Evolutionary conservation across 495 filamentous ascomycete genomes (phyloP).

Genomic region (Hyaloscypha bicolor): DNA sequence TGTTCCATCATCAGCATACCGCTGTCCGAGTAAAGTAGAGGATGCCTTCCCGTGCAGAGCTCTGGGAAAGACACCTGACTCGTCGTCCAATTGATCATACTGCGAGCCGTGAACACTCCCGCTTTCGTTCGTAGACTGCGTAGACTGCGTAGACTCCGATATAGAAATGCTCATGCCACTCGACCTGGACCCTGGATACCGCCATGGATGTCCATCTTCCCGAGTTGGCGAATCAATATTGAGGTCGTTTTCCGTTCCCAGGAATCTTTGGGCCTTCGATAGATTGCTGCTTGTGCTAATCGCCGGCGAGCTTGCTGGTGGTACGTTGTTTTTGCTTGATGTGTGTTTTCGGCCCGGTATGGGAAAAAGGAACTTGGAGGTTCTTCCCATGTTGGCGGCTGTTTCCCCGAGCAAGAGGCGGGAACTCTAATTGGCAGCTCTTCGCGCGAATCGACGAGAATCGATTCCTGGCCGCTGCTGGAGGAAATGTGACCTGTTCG

Average conservation of each 20-base stretch:
- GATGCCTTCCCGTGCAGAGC: constrained; percentile 28
- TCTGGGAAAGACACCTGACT: constrained; percentile 49
- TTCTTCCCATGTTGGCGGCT: constrained; percentile 45
- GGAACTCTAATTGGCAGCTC: not conserved
- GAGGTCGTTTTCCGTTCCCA: constrained; percentile 38
- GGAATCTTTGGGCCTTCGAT: constrained; percentile 48
- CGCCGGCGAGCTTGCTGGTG: constrained; percentile 28
- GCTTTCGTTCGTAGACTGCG: constrained; percentile 32
- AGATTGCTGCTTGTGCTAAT: constrained; percentile 30
- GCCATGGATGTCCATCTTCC: constrained; percentile 29
- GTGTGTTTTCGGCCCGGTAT: constrained; percentile 51
- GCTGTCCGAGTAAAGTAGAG: constrained; percentile 29
- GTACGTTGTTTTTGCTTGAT: constrained; percentile 36
- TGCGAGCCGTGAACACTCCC: constrained; percentile 23
- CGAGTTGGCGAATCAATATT: constrained; percentile 31
- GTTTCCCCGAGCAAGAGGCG: constrained; percentile 3
- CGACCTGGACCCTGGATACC: constrained; percentile 24
- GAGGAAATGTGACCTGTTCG: constrained; percentile 7
- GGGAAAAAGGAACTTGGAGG: constrained; percentile 55
- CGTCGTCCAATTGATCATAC: constrained; percentile 44
- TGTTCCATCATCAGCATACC: constrained; percentile 27
- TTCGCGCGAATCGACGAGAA: not conserved
- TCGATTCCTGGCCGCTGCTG: not conserved
- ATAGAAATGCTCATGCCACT: constrained; percentile 48
- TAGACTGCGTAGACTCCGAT: constrained; percentile 50